Evolutionary conservation across 176 grass and related monocot species (phyloP).

Genomic region (Tillandsia fasciculata): DNA sequence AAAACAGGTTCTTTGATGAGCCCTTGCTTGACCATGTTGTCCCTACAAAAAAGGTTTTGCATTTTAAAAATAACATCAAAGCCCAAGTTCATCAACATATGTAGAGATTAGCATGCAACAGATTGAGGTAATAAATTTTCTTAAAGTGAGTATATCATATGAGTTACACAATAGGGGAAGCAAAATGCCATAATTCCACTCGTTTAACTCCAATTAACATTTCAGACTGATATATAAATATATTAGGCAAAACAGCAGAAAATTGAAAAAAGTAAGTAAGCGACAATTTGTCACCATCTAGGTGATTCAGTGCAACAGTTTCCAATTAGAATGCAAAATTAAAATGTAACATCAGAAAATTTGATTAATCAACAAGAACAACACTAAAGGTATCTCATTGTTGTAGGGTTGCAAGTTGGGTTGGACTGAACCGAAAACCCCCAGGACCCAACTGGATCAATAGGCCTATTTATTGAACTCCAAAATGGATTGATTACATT

Average conservation of each 20-base stretch:
- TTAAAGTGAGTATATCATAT: background rate
- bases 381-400: background rate
- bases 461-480: too few relatives aligned
- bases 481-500: too few relatives aligned
- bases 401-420: background rate
- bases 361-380: background rate
- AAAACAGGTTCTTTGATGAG: conserved; percentile 53
- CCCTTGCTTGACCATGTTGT: conserved; percentile 73
- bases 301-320: too few relatives aligned
- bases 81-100: background rate
- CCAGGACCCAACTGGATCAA: too few relatives aligned
- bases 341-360: background rate
- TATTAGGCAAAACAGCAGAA: background rate
- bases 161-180: background rate
- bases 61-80: background rate
- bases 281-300: too few relatives aligned
- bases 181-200: background rate
- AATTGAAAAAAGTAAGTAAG: background rate
- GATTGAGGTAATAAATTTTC: background rate
- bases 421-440: too few relatives aligned
- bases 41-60: conserved; percentile 29
- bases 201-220: background rate
- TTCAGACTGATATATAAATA: background rate
- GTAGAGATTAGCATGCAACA: background rate
- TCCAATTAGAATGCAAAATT: too few relatives aligned